Evolutionary conservation across 345 rosid species (phyloP).

Genomic region (Euphorbia pulcherrima): DNA sequence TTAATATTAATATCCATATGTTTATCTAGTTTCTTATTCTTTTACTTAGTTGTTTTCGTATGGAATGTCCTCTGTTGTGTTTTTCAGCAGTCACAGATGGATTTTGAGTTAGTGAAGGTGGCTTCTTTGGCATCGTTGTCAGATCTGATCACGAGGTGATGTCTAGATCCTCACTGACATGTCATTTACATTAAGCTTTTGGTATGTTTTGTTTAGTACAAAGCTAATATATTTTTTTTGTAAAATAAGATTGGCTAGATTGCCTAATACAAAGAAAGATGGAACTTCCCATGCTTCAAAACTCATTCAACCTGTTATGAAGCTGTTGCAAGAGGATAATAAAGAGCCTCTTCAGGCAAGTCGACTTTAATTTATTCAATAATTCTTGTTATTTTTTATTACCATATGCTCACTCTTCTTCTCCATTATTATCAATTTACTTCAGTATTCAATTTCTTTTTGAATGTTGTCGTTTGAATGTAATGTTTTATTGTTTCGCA

Average conservation of each 20-base stretch:
- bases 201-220: not conserved
- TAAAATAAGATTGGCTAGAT: slow-evolving; percentile 63
- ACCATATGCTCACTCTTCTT: too few relatives aligned
- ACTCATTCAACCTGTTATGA: slow-evolving; percentile 58
- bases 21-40: not conserved
- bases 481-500: slow-evolving; percentile 6
- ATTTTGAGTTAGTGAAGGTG: slow-evolving; percentile 71
- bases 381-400: not conserved
- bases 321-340: slow-evolving; percentile 62
- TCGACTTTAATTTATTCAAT: not conserved
- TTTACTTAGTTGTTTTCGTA: not conserved
- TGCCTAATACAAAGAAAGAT: slow-evolving; percentile 64
- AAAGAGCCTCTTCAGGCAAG: slow-evolving; percentile 66
- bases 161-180: not conserved
- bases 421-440: not conserved
- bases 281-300: slow-evolving; percentile 56
- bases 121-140: slow-evolving; percentile 65
- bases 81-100: slow-evolving; percentile 49
- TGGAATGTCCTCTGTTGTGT: slow-evolving; percentile 5
- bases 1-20: not conserved
- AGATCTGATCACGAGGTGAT: slow-evolving; percentile 70
- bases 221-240: slow-evolving; percentile 17
- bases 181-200: not conserved
- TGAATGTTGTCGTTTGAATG: not conserved
- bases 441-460: not conserved